Conservation (phyloP, 176 grass and related monocot species). For the Miscanthus lutarioriparius region DNA sequence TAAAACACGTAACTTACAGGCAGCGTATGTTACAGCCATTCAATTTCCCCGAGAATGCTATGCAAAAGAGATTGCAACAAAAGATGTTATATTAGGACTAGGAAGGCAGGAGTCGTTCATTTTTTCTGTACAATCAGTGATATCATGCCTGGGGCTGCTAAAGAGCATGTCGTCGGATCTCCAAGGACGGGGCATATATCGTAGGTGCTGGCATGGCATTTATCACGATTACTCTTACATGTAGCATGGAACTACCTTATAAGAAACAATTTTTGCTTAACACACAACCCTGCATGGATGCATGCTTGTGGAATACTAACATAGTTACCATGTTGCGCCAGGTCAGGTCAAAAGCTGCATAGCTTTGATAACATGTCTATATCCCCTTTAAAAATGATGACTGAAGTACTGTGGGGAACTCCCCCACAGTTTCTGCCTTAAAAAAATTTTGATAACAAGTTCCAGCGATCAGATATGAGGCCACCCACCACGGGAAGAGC, state of each 20-base stretch:
- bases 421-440: neutral
- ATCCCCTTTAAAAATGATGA: neutral
- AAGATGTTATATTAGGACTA: neutral
- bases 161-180: neutral
- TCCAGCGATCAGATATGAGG: conserved; percentile 9
- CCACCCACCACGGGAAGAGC: conserved; percentile 17
- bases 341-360: neutral
- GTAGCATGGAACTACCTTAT: neutral
- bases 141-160: neutral
- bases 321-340: neutral
- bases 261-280: neutral
- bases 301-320: neutral
- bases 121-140: conserved; percentile 17
- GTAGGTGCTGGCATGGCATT: neutral
- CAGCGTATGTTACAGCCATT: neutral
- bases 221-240: neutral
- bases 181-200: neutral
- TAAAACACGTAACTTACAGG: no score
- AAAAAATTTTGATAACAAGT: neutral
- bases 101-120: neutral
- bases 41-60: neutral
- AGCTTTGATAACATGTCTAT: neutral
- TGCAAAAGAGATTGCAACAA: neutral
- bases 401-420: neutral
- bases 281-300: neutral